Evolutionary conservation across 2,329 filamentous ascomycete species (phyloP), one percentile per base, ranked within the genome.

Genomic region (Leptographium wingfieldii): DNA sequence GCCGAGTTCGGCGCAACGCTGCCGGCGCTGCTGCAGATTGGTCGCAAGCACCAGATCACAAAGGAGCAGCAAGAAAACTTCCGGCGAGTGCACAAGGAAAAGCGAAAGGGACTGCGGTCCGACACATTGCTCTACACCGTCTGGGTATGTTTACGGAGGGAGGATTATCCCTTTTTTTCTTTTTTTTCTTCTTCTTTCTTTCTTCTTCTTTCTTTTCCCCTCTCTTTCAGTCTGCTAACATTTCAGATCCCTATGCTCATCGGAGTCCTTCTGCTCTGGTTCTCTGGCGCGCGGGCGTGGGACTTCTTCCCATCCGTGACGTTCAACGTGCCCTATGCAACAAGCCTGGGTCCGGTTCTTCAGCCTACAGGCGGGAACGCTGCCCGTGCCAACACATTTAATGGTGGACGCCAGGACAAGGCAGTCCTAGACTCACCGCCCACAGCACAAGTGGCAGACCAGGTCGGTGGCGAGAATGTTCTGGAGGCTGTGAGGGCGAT

Each of bases 71-170:
- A 84, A 68, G 82, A 84, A 65, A 81, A 81, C 65, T 76, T 87
- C 63, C 75, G 84, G 53, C 74, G 81, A 58, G 82, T 78, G 31
- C 81, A 83, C 63, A 80, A 83, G 60, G 77, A 79, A 68, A 85
- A 82, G 69, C 74, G 84, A 66, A 86, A 86, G 77, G 78, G 77
- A 62, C 73, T 85, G 62, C 79, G 81, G 64, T 81, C 80, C 61
- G 84, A 87, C 67, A 78, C 79, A 66, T 85, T 86, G 68, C 73
- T 87, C 54, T 87, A 85, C 73, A 84, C 86, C 65, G 77, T 87
- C 66, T 87, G 84, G 84, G 83, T 86, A 78, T 67, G 76, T 61
- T 16, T 27, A 14, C 9, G 22, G 22, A 22, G 4, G 33, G 49
- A 7, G 29, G 29, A 7, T 31, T 54, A 22, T 52, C n/a, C 27